Evolutionary conservation across 139 green algal species (phyloP), one percentile per base, ranked within the genome.

Genomic region (Chlamydomonas eustigma): DNA sequence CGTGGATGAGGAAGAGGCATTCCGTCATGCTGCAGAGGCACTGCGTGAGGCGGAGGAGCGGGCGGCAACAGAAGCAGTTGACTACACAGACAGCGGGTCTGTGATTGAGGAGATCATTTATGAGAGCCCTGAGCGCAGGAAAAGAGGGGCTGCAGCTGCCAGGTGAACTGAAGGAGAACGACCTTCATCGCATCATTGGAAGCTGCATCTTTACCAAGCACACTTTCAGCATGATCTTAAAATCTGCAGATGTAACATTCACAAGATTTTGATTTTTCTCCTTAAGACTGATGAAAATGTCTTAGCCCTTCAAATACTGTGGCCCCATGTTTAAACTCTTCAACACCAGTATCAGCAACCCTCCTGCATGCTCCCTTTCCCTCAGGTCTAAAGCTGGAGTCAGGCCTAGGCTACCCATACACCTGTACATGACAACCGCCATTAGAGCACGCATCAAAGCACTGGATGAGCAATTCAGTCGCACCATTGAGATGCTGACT

Each of bases 341-440:
- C n/a, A n/a, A n/a, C n/a, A n/a, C n/a, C n/a, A n/a, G n/a, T n/a
- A n/a, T n/a, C n/a, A n/a, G n/a, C n/a, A n/a, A n/a, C n/a, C n/a
- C n/a, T n/a, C n/a, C n/a, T n/a, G n/a, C n/a, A n/a, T n/a, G n/a
- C n/a, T n/a, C n/a, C n/a, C 44, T 58, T 18, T 18, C 44, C 18
- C 44, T 28, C 44, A 58, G 44, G 18, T 12, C 18, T 37, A 5
- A 44, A 32, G 51, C 44, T 58, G 44, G 44, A 28, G 50, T 78
- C 28, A 70, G 70, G 3, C 69, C 64, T 33, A 71, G 80, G 34
- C 66, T 85, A 72, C 80, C 80, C 1, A 58, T 85, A 39, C 80
- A 85, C 76, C 64, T 75, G 4, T 75, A 82, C 71, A 79, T 85
- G 71, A 85, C 80, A 1, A 76, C 64, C 2, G 65, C 76, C 25